Evolutionary conservation across 768 basidiomycete genomes (phyloP).

Genomic region (Boletellus sp.): DNA sequence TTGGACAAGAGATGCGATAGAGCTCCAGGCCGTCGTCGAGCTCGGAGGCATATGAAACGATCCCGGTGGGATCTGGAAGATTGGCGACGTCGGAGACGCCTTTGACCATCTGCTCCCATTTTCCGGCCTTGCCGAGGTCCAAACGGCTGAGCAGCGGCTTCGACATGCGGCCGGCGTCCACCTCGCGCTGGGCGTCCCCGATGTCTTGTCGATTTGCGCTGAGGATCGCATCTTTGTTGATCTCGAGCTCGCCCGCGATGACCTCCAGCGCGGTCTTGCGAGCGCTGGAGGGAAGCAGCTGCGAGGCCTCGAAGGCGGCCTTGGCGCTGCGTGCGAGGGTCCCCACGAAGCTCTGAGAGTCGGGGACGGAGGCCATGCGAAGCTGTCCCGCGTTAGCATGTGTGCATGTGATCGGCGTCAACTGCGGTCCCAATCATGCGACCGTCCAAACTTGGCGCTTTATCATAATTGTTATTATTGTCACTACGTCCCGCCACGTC

Average conservation of each 20-base stretch:
- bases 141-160: constrained; percentile 80
- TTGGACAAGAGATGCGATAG: constrained; percentile 92
- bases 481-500: too few species aligned
- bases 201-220: constrained; percentile 80
- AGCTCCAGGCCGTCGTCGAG: constrained; percentile 85
- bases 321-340: constrained; percentile 78
- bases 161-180: constrained; percentile 81
- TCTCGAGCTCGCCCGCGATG: constrained; percentile 64
- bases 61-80: constrained; percentile 83
- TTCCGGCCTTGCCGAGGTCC: constrained; percentile 73
- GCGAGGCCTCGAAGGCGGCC: constrained; percentile 81
- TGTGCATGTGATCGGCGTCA: too few species aligned
- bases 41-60: constrained; percentile 83
- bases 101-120: constrained; percentile 93
- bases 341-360: constrained; percentile 33
- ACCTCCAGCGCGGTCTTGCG: constrained; percentile 68
- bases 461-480: too few species aligned
- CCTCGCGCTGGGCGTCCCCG: constrained; percentile 73
- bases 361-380: constrained; percentile 12
- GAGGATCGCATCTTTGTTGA: constrained; percentile 65
- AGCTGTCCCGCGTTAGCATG: too few species aligned
- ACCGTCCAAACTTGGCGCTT: too few species aligned
- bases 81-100: constrained; percentile 84
- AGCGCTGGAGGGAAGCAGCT: constrained; percentile 66
- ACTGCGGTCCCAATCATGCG: too few species aligned